Base-by-base conservation (phyloP, 2,329 filamentous ascomycete species). In the Aspergillus fijiensis region DNA sequence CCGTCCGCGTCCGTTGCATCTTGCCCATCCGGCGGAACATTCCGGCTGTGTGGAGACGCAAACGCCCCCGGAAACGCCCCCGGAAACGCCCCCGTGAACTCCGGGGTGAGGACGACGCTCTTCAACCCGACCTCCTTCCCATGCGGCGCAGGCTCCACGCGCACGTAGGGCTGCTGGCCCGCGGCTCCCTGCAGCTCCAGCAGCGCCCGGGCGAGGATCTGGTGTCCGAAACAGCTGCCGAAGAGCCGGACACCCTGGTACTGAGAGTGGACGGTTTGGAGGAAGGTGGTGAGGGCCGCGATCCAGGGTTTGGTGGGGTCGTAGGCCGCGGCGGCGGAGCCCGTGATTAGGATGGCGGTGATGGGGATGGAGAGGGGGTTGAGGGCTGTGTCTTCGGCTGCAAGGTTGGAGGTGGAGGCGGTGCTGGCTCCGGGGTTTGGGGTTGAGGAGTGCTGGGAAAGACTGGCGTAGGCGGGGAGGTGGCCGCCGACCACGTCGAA, bases 151-250 rank as follows among this genome's bases (percentile, higher is more conserved):
- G 51, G 42, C 29, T 68, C 65, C 5, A 74, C 72, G 2, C 61
- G 61, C 19, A 62, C 57, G 21, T 27, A 57, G 2, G 47, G 39
- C 4, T 49, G 49, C 19, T 6, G 19, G 16, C 23, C 14, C 7
- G 3, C 16, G 2, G 6, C 16, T 2, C 21, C 21, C 57, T 12
- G 64, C 55, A 9, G 65, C 33, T 35, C 50, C 2, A 68, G 52
- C 1, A 68, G 14, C 1, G 62, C 59, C 47, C 61, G 57, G 2
- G 62, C 65, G 42, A 74, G 66, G 14, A 73, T 59, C 60, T 74
- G 72, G 51, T 74, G 72, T 0, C 72, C 73, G 61, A 74, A 76
- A 55, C 73, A 76, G 2, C 72, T 73, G 9, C 73, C 73, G 51
- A 75, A 69, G 6, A 74, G 61, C 16, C 69, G 70, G 4, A 76